phyloP scores from a whole-genome alignment of 805 yeast species.

The Candida pini region DNA sequence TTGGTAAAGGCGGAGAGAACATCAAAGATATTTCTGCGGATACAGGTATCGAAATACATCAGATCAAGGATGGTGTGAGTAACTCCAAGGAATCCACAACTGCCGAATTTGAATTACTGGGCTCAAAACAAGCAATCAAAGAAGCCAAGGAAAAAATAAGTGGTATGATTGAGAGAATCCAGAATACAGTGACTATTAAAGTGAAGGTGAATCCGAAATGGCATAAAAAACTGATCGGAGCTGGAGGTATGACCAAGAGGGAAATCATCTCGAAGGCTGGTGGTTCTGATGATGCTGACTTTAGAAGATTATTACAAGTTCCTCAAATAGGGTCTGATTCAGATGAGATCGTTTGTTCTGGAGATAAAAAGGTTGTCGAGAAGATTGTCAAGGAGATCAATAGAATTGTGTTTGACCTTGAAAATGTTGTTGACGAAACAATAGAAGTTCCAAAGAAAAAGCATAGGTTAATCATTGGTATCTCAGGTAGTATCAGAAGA shows the following conservation, averaged over 20 bases:
- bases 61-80: constrained; percentile 34
- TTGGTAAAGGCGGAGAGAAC: constrained; percentile 84
- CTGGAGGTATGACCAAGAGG: constrained; percentile 66
- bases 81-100: constrained; percentile 42
- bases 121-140: constrained; percentile 69
- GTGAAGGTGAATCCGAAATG: constrained; percentile 68
- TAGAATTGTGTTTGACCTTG: constrained; percentile 57
- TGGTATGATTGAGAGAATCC: constrained; percentile 57
- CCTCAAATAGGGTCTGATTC: constrained; percentile 65
- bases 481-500: constrained; percentile 71
- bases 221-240: constrained; percentile 74
- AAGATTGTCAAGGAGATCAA: constrained; percentile 59
- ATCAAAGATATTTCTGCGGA: constrained; percentile 75
- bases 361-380: constrained; percentile 69
- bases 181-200: constrained; percentile 52
- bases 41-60: constrained; percentile 52
- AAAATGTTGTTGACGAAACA: constrained; percentile 49
- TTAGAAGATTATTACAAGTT: constrained; percentile 54
- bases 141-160: constrained; percentile 63
- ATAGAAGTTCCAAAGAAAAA: constrained; percentile 62
- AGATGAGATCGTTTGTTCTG: constrained; percentile 56
- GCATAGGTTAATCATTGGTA: constrained; percentile 75
- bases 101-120: constrained; percentile 66
- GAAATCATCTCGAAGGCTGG: constrained; percentile 78
- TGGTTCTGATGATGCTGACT: constrained; percentile 50